Evolutionary conservation across 306 rosid genomes (phyloP), one percentile per base, ranked within the genome.

Genomic region (Sechiopsis laciniata): DNA sequence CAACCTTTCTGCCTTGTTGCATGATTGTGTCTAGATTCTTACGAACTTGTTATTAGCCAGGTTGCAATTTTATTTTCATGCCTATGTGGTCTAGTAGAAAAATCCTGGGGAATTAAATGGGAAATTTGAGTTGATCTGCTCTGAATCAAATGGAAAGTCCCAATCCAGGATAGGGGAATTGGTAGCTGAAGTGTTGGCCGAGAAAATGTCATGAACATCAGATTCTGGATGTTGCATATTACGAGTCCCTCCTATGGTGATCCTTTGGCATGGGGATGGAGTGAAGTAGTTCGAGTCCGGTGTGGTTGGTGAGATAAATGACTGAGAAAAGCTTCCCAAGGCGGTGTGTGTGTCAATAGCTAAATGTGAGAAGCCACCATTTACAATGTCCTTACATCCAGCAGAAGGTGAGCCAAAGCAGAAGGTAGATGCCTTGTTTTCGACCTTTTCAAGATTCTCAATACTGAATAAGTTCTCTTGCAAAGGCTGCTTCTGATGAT

Each of bases 161-260:
- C 88, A 72, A 57, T 86, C 90, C 17, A 83, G 84, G 40, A 85
- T 86, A 20, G 95, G 88, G 73, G 88, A 86, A 68, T 78, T 86
- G 79, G 83, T 74, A 51, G 85, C 55, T 58, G 90, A 94, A 77
- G 88, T 81, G 82, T 81, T 79, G 82, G 88, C 89, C 35, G 90
- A 85, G 87, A 84, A 53, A 15, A 91, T 94, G 67, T 88, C 91
- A 0, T 82, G 72, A 16, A 80, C 75, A 56, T 83, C 88, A 16
- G 88, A 79, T 65, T 86, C 90, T 14, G 88, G 86, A 66, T 20
- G 57, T 3, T 76, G 78, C 53, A 17, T 72, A 19, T 29, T 62
- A 10, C 52, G 73, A 75, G 62, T 46, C 54, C 53, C 78, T 15
- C 62, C 61, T 8, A n/a, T 13, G 37, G 62, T n/a, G 61, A 26